Evolutionary conservation across 1,139 yeast genomes (phyloP).

Genomic region (Spathaspora sp.): DNA sequence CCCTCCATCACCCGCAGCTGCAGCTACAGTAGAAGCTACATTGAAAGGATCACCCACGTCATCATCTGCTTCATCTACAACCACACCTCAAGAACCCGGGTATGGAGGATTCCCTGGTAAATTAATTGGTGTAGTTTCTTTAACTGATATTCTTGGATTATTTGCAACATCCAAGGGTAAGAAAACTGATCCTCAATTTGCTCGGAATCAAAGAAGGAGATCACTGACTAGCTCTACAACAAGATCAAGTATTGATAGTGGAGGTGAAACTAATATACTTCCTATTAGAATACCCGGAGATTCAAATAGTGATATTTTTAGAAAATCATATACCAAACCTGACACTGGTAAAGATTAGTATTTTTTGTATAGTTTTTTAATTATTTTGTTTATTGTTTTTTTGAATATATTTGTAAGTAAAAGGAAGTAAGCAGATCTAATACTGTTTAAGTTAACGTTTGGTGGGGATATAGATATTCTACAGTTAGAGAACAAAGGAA

Average conservation of each 20-base stretch:
- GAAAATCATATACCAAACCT: constrained; percentile 12
- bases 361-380: background rate
- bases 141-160: constrained; percentile 83
- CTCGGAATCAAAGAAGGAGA: constrained; percentile 85
- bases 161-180: constrained; percentile 72
- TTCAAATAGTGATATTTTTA: constrained; percentile 11
- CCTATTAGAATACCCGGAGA: constrained; percentile 4
- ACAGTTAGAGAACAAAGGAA: no score
- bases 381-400: constrained; percentile 3
- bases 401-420: background rate
- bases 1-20: constrained; percentile 17
- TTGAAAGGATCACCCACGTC: constrained; percentile 9
- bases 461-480: no score
- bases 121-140: constrained; percentile 83
- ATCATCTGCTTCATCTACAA: constrained; percentile 17
- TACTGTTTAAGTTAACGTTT: no score
- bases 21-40: constrained; percentile 24
- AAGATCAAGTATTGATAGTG: constrained; percentile 35
- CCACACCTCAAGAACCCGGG: constrained; percentile 9
- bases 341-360: constrained; percentile 9
- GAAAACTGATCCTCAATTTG: constrained; percentile 75
- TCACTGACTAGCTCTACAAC: constrained; percentile 52
- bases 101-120: constrained; percentile 61
- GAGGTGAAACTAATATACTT: constrained; percentile 7
- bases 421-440: no score